Evolutionary conservation across 1,284 basidiomycete species (phyloP).

Genomic region (Cryptococcus sp.): DNA sequence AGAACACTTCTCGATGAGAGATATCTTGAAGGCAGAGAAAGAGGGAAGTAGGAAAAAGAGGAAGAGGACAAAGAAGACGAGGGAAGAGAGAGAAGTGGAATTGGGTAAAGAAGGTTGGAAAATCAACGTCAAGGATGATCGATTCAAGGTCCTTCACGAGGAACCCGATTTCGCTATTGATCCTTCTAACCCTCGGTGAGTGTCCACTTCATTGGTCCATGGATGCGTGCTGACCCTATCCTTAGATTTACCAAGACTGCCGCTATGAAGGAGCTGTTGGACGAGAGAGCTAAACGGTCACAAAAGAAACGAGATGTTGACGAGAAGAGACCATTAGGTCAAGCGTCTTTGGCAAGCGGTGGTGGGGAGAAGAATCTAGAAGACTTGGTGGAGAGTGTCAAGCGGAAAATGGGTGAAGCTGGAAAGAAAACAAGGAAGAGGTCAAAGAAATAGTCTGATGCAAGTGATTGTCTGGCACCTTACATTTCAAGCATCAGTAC

Average conservation of each 20-base stretch:
- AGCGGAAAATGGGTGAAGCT: conserved; percentile 57
- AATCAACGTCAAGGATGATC: conserved; percentile 79
- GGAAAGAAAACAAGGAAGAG: conserved; percentile 23
- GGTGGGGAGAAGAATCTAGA: conserved; percentile 52
- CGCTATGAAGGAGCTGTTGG: conserved; percentile 74
- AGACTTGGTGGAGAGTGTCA: conserved; percentile 75
- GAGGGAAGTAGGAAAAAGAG: conserved; percentile 53
- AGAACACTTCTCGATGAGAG: conserved; percentile 79
- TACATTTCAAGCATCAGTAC: neutral
- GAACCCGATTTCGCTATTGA: conserved; percentile 93
- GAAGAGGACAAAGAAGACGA: conserved; percentile 50
- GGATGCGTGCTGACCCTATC: neutral
- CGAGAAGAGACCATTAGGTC: neutral
- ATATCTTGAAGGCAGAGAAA: conserved; percentile 82
- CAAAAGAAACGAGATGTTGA: conserved; percentile 40
- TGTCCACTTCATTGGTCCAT: conserved; percentile 17
- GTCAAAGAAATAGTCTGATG: too few relatives aligned
- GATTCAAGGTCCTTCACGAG: conserved; percentile 83
- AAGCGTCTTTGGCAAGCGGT: conserved; percentile 7
- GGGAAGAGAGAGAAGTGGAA: conserved; percentile 55
- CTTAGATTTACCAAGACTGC: conserved; percentile 81
- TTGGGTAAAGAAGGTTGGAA: conserved; percentile 57
- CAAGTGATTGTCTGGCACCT: neutral
- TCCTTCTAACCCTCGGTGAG: conserved; percentile 88
- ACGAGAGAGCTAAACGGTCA: conserved; percentile 54